Base-by-base conservation (phyloP, 306 rosid genomes). In the Trifolium dubium region DNA sequence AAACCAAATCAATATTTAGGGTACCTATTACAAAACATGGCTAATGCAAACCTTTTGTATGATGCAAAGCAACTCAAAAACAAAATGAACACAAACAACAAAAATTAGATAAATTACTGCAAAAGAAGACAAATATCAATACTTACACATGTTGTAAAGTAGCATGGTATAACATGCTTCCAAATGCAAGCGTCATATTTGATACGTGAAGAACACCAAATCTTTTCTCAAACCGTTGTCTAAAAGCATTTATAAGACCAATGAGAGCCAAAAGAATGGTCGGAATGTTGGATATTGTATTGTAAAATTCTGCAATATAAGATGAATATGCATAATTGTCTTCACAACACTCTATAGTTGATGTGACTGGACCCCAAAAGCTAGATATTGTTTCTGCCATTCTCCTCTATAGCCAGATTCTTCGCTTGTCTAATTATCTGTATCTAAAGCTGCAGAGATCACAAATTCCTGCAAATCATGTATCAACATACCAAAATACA, bases 281-380 rank as follows among this genome's bases (percentile, higher is more conserved):
- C 2, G 98, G 94, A 73, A 93, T 59, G 84, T 85, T 93, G 47
- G 98, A 91, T 47, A 89, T 31, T 30, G 98, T 93, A 89, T 93
- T 93, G 78, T 59, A 93, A 75, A 93, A 89, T 61, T 93, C 98
- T 0, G 98, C 98, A 79, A 93, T 83, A 72, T 91, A 91, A 32
- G 98, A 87, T 9, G 97, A 91, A 72, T 79, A 64, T 12, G 80
- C 86, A 81, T 91, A 93, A 66, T 93, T 93, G 68, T 73, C 80
- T 89, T 93, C 98, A 17, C 98, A 93, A 75, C 87, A 88, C 73
- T 89, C 97, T 3, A 66, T 88, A 4, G 96, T 88, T 54, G 98
- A 88, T 13, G 98, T 92, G 44, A 92, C 92, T 64, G 92, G 97
- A 85, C 97, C 97, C 97, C 98, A 89, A 77, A 92, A 92, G 80